Percentiles rank a stretch among this genome's conserved stretches.
Evolutionary conservation across 441 rosid genomes (phyloP).

Genomic region (Corymbia citriodora): DNA sequence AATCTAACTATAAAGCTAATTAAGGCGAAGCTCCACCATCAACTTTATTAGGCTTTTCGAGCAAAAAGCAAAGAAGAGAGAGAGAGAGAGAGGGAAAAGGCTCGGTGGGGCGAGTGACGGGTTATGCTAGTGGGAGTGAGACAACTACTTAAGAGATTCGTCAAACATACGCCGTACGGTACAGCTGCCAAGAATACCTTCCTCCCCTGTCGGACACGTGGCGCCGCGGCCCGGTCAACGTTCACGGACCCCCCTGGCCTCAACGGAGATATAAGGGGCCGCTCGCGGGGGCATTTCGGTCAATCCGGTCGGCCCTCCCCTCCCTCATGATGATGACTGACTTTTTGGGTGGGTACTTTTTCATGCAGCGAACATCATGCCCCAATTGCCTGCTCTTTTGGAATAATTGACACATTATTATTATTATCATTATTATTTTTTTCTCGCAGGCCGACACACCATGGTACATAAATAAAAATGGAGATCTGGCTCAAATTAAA

Average conservation of each 20-base stretch:
- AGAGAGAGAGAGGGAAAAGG: background rate
- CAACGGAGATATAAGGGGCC: background rate
- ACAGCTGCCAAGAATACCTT: background rate
- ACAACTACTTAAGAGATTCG: background rate
- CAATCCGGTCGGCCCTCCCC: background rate
- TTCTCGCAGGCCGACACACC: background rate
- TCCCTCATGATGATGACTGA: background rate
- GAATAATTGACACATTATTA: slow-evolving; percentile 3
- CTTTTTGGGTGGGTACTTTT: background rate
- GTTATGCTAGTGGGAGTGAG: background rate
- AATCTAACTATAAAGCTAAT: background rate
- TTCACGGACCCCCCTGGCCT: background rate
- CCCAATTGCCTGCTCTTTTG: background rate
- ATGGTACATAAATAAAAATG: background rate
- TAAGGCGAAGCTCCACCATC: background rate
- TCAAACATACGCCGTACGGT: background rate
- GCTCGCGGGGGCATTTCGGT: background rate
- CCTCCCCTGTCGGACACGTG: background rate
- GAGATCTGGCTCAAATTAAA: background rate
- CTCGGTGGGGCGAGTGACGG: background rate
- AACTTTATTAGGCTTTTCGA: background rate
- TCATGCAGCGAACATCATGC: background rate
- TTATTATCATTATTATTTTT: background rate
- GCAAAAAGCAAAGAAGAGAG: background rate
- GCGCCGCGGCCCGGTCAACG: background rate